Conservation (phyloP, 2,329 filamentous ascomycete species). For the Akanthomyces lecanii region DNA sequence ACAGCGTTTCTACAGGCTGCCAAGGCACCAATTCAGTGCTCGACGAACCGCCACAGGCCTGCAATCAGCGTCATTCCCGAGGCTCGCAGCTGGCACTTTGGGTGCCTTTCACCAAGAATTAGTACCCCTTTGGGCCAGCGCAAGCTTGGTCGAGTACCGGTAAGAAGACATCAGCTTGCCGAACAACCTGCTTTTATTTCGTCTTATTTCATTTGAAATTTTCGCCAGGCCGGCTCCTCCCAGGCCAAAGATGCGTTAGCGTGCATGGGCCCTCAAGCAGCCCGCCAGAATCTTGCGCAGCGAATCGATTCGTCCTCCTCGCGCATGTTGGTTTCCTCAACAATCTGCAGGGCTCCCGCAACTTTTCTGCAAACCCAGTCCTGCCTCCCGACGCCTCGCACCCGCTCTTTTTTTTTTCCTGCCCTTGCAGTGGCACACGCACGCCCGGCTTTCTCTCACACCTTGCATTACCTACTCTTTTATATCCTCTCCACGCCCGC, state of each 20-base stretch:
- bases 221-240: too few relatives aligned
- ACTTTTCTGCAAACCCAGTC: constrained; percentile 9
- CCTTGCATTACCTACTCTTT: neutral
- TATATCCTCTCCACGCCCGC: constrained; percentile 13
- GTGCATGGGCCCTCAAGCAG: neutral
- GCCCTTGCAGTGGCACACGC: constrained; percentile 7
- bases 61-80: neutral
- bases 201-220: neutral
- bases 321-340: constrained; percentile 17
- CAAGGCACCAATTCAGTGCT: neutral
- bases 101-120: neutral
- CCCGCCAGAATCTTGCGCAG: constrained; percentile 10
- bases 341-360: constrained; percentile 14
- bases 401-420: constrained; percentile 4
- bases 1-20: neutral
- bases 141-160: too few relatives aligned
- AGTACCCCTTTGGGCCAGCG: too few relatives aligned
- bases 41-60: neutral
- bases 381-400: constrained; percentile 2
- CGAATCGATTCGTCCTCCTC: constrained; percentile 9
- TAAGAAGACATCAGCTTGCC: neutral
- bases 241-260: neutral
- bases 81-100: neutral
- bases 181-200: neutral
- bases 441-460: neutral